Evolutionary conservation across 1,284 basidiomycete species (phyloP), one percentile per base, ranked within the genome.

Genomic region (Uromyces viciae-fabae): DNA sequence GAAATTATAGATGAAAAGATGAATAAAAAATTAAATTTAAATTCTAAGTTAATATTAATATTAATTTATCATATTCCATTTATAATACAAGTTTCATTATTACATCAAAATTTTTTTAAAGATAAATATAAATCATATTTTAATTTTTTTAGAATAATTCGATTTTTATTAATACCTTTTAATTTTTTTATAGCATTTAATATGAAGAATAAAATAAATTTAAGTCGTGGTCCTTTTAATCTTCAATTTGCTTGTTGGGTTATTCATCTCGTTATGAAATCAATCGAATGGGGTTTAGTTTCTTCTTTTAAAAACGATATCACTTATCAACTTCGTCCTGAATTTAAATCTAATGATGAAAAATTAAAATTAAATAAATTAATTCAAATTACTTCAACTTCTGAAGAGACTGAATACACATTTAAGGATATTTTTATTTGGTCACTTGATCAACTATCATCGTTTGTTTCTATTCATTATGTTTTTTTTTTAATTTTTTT

Each of bases 271-370:
- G 33, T 66, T 54, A 69, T 56, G 62, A 56, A 40, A 25, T 78
- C 75, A 0, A 56, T 78, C 62, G 75, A 78, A 40, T 78, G 75
- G 75, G 75, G 62, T n/a, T n/a, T 49, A 4, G 28, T 33, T 25
- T 22, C 40, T n/a, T 43, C 71, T 36, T 56, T 33, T 33, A 28
- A 15, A 22, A 36, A n/a, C n/a, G 71, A 73, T 36, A 46, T 36
- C 17, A 73, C 71, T 17, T 58, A 56, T 54, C 71, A 73, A 58
- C 71, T 58, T 19, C 52, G 33, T 15, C 49, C 71, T n/a, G 52
- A 42, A 4, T 73, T 73, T 42, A 46, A 25, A n/a, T 36, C 52
- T 9, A 17, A 73, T 0, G 33, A 56, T 17, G n/a, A 74, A 28
- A 31, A 40, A 22, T 52, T n/a, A 38, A 14, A 28, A 22, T 56